Evolutionary conservation across 2,329 filamentous ascomycete species (phyloP), one percentile per base, ranked within the genome.

Genomic region (Lachnellula arida): DNA sequence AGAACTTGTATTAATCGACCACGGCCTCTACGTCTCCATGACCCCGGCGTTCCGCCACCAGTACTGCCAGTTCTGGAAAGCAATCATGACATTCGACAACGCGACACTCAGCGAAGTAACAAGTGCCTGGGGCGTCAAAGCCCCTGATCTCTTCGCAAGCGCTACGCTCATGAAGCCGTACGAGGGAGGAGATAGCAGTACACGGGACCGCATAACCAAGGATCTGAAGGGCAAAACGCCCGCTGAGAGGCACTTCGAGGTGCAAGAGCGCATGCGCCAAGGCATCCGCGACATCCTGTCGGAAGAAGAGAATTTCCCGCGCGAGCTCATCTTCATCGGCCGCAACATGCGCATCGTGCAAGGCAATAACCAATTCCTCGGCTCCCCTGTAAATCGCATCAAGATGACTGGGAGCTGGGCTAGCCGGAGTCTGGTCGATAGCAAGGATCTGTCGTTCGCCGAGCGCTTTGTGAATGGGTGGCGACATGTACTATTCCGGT

Each of bases 351-450:
- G 86, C 17, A 89, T 90, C 61, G 86, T 89, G 2, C 86, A 89
- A 66, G 86, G 82, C 0, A 88, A 88, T 67, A 88, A 89, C 63
- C 86, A 89, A 60, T 88, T 84, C 71, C 77, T 89, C 1, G 86
- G 86, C n/a, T 83, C 79, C 0, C 87, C 86, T 0, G 86, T 89
- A 11, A 92, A 96, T 72, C 79, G 94, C 1, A 84, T 97, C 72
- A 97, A 97, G 75, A 91, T 96, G 70, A 97, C 94, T 60, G 92
- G 92, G 22, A 79, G 85, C 56, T 97, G 93, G 93, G 93, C 93
- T 1, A 89, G 85, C 57, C 79, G 89, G 22, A 91, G 90, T 52
- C 75, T 97, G n/a, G 87, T 87, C 23, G 86, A 95, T 72, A 85
- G 87, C 61, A 79, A 76, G 15, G 81, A 88, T 68, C 75, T 91